Percentiles rank a stretch among this genome's conserved stretches.
These are phyloP conservation scores for Zygoascus biomembranicola DNA, from an alignment of 805 yeast genomes.

Conservation along the genomic window DNA sequence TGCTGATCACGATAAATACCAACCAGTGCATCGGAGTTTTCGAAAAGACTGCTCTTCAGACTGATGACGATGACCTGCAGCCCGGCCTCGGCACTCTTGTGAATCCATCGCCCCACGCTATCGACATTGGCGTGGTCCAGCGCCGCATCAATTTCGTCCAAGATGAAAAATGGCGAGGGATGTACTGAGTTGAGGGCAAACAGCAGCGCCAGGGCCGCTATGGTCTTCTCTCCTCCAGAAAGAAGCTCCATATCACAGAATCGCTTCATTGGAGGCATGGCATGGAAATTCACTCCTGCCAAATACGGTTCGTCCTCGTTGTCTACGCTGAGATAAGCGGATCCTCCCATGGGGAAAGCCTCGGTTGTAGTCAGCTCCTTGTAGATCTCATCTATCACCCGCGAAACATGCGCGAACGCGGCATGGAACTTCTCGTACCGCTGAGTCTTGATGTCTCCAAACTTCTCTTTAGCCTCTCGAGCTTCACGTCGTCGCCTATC, in stretches of 20 bases:
- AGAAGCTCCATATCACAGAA: slow-evolving; percentile 86
- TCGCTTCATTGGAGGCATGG: slow-evolving; percentile 93
- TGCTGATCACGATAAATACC: slow-evolving; percentile 57
- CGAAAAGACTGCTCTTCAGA: slow-evolving; percentile 78
- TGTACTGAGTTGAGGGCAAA: slow-evolving; percentile 86
- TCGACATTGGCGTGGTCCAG: slow-evolving; percentile 83
- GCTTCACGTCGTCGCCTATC: slow-evolving; percentile 51
- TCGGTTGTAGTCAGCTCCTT: slow-evolving; percentile 73
- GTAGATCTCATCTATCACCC: slow-evolving; percentile 65
- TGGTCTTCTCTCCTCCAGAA: slow-evolving; percentile 95
- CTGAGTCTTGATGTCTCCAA: slow-evolving; percentile 48
- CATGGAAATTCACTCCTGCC: slow-evolving; percentile 80
- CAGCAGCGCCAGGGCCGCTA: slow-evolving; percentile 88
- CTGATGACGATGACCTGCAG: slow-evolving; percentile 86
- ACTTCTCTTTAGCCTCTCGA: slow-evolving; percentile 43
- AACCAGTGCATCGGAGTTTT: slow-evolving; percentile 80
- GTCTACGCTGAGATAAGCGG: slow-evolving; percentile 82
- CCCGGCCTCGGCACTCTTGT: slow-evolving; percentile 57
- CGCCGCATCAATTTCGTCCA: slow-evolving; percentile 98
- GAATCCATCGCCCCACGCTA: slow-evolving; percentile 79
- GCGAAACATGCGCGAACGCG: slow-evolving; percentile 71
- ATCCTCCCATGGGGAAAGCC: slow-evolving; percentile 76
- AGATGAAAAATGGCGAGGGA: slow-evolving; percentile 91
- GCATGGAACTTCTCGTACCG: slow-evolving; percentile 58
- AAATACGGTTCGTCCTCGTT: slow-evolving; percentile 85